Conservation (phyloP, 495 filamentous ascomycete species). For the Parathielavia hyrcaniae region DNA sequence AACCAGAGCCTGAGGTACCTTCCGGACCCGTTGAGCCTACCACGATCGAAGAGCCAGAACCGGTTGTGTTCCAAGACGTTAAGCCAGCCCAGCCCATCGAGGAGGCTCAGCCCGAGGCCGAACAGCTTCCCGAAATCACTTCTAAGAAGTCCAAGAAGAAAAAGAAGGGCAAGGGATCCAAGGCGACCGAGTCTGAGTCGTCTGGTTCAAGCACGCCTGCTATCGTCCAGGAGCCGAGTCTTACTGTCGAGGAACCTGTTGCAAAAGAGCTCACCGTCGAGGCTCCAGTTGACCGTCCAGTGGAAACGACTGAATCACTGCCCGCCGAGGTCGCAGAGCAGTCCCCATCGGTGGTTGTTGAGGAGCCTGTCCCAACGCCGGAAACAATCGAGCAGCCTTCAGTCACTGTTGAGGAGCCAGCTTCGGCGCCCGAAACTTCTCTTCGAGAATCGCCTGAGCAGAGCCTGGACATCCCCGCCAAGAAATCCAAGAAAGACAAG, state of each 20-base stretch:
- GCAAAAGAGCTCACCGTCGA: not conserved
- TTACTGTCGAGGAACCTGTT: not conserved
- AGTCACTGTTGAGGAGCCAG: not conserved
- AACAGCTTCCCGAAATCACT: not conserved
- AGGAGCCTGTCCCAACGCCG: not conserved
- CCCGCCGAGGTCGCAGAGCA: not conserved
- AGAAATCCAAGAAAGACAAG: constrained; percentile 25
- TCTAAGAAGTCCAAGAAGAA: constrained; percentile 26
- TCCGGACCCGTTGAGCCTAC: not conserved
- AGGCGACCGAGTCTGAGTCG: constrained; percentile 13
- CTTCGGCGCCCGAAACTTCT: not conserved
- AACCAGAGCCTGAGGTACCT: not conserved
- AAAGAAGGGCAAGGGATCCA: constrained; percentile 20
- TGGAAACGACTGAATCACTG: not conserved
- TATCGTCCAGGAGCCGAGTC: constrained; percentile 2
- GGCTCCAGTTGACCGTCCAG: not conserved
- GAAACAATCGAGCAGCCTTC: not conserved
- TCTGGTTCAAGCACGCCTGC: not conserved
- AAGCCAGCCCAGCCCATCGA: not conserved
- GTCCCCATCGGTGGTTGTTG: not conserved
- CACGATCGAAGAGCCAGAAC: not conserved
- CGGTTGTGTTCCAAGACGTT: not conserved
- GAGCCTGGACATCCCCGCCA: not conserved
- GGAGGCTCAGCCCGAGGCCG: not conserved
- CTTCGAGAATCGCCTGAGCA: not conserved